Conservation (phyloP, 164 flowering plant genomes). For the Umbilicus rupestris region DNA sequence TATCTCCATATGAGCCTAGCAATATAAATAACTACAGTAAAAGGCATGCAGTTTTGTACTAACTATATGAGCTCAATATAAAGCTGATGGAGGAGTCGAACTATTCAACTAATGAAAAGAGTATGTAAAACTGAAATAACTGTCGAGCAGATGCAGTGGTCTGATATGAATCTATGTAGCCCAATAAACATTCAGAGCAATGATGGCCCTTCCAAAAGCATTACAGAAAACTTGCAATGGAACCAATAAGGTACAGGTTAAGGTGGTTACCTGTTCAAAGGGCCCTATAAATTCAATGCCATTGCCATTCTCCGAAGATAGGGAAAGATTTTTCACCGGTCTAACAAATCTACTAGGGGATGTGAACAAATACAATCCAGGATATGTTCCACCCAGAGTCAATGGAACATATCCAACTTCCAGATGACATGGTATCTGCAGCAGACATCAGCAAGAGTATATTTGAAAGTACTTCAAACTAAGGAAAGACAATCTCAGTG, state of each 20-base stretch:
- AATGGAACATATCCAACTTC: constrained; percentile 92
- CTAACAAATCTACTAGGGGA: constrained; percentile 83
- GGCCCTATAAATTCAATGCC: constrained; percentile 88
- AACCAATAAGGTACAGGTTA: not conserved
- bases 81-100: not conserved
- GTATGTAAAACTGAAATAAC: not conserved
- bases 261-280: constrained; percentile 65
- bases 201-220: not conserved
- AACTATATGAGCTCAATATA: not conserved
- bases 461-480: not conserved
- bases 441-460: not conserved
- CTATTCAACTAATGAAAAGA: not conserved
- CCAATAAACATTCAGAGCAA: not conserved
- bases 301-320: constrained; percentile 25
- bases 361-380: constrained; percentile 77
- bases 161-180: not conserved
- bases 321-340: constrained; percentile 66
- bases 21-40: not conserved
- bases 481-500: not conserved
- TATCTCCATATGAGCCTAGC: constrained; percentile 87
- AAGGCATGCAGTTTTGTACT: not conserved
- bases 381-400: constrained; percentile 75
- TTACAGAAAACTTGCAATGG: not conserved
- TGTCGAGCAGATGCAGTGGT: not conserved
- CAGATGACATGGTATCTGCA: constrained; percentile 81